Conservation (phyloP, 108 stramenopile species). For the Epithemia pelagica region DNA sequence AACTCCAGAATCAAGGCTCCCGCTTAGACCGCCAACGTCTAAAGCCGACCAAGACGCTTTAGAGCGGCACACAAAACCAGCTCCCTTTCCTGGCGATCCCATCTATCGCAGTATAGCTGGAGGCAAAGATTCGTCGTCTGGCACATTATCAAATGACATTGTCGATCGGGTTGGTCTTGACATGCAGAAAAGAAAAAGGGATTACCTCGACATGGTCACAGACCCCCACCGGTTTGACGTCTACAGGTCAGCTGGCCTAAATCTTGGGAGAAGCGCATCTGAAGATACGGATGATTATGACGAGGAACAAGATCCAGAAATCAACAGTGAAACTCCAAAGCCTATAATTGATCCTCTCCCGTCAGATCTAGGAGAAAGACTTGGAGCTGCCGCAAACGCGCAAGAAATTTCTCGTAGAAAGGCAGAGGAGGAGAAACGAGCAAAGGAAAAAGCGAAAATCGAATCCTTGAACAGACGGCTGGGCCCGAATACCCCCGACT, state of each 20-base stretch:
- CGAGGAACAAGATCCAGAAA: no score
- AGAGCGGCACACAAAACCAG: neutral
- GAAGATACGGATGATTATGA: no score
- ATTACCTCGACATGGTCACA: conserved; percentile 47
- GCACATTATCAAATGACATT: conserved; percentile 9
- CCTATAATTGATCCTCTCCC: no score
- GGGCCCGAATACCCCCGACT: neutral
- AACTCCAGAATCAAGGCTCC: conserved; percentile 25
- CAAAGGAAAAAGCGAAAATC: no score
- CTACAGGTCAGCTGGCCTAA: no score
- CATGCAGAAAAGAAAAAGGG: conserved; percentile 28
- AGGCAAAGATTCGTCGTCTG: conserved; percentile 8
- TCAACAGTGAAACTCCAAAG: no score
- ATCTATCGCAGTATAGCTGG: conserved; percentile 35
- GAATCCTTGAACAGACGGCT: neutral
- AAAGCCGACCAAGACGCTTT: conserved; percentile 19
- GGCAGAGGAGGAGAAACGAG: neutral
- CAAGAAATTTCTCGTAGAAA: conserved; percentile 14
- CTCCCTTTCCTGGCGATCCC: conserved; percentile 24
- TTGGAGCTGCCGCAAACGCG: conserved; percentile 13
- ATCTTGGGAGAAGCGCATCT: no score
- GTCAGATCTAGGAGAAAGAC: conserved; percentile 31
- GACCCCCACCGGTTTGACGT: conserved; percentile 48
- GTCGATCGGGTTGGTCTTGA: conserved; percentile 31
- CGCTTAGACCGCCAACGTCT: conserved; percentile 16